A percentile compares a stretch with the other conserved stretches of the same genome.
Conservation (phyloP, 2,329 filamentous ascomycete species). For the Magnaporthales sp. region DNA sequence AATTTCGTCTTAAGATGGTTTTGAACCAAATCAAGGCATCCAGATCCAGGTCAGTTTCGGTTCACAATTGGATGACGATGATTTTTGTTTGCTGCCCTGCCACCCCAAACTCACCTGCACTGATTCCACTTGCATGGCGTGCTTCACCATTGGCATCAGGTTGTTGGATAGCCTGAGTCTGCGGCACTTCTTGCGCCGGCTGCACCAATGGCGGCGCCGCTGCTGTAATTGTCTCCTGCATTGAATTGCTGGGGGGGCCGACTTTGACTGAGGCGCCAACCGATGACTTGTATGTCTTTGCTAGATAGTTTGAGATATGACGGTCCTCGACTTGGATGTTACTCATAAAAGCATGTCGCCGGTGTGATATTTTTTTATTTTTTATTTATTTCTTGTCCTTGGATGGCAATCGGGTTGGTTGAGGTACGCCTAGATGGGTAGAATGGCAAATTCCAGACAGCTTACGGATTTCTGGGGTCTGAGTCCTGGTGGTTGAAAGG, state of each 20-base stretch:
- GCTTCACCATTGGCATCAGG: slow-evolving; percentile 9
- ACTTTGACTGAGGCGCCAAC: background rate
- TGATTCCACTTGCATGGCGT: slow-evolving; percentile 17
- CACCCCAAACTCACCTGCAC: slow-evolving; percentile 16
- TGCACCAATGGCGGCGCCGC: background rate
- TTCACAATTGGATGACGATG: background rate
- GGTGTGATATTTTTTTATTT: background rate
- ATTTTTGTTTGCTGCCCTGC: background rate
- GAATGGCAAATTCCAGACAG: background rate
- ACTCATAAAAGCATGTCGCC: background rate
- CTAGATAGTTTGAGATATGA: background rate
- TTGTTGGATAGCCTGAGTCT: background rate
- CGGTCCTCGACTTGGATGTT: background rate
- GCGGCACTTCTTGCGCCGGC: background rate
- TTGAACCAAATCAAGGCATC: slow-evolving; percentile 21
- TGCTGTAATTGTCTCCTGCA: background rate
- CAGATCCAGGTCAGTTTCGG: background rate
- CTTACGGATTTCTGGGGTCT: background rate
- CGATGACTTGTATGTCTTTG: background rate
- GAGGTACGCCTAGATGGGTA: background rate
- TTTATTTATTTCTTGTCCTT: background rate
- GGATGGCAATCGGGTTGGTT: background rate
- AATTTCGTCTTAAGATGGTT: slow-evolving; percentile 62
- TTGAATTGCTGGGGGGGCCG: background rate
- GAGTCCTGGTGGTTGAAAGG: background rate